Base-by-base conservation (phyloP, 2,329 filamentous ascomycete species). In the Chalara sp. region DNA sequence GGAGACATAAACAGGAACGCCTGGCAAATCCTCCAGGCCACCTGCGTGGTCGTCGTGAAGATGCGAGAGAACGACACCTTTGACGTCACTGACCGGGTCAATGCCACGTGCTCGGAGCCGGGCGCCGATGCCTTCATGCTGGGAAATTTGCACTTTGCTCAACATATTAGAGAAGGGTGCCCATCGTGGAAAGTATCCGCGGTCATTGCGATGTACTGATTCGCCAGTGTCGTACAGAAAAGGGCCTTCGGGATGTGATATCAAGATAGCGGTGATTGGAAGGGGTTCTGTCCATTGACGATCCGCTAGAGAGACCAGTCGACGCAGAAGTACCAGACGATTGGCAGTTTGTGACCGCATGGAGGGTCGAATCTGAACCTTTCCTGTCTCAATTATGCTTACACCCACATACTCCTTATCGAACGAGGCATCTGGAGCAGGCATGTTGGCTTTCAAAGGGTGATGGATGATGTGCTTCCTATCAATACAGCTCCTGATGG, bases 1-100 rank as follows among this genome's bases (percentile, higher is more conserved):
- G 42, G 56, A 57, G 29, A 65, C 46, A 30, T 54, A 65, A 6
- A 68, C 54, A 5, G 63, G 63, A n/a, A 54, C 58, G 5, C 48
- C 56, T 12, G 55, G 39, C 11, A 67, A 46, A 35, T 67, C 53
- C 12, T 35, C 30, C 12, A 58, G 48, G 1, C 53, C 56, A n/a
- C 62, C 63, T 2, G 55, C 53, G 40, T 65, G 63, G 50, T 65
- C 63, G 50, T 65, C 55, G 50, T 67, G 64, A 7, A 67, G 51
- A 49, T 67, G 65, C 29, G 56, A 60, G 0, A 66, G 21, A 21
- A 66, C 50, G 30, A 65, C 56, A 29, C 59, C 60, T 50, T 65
- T 59, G 5, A 65, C 50, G 13, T 60, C 55, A n/a, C 48, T 51
- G 21, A 21, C 21, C 1, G 59, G 21, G 30, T 51, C 47, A 10